Conservation (phyloP, 768 basidiomycete genomes). For the Pisolithus orientalis region DNA sequence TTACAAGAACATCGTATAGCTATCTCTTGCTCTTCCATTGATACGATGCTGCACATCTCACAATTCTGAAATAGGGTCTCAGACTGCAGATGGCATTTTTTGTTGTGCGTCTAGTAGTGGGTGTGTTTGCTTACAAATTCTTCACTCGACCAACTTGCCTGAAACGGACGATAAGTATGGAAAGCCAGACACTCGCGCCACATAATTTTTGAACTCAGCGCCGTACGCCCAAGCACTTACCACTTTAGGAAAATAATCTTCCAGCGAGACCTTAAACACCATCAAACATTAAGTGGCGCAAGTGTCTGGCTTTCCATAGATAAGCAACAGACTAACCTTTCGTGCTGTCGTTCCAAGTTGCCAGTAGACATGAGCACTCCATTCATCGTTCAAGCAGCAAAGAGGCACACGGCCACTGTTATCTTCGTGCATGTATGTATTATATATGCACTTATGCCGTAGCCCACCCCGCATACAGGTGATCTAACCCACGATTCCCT, state of each 20-base stretch:
- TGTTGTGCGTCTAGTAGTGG: slow-evolving; percentile 56
- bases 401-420: slow-evolving; percentile 4
- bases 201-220: too few relatives aligned
- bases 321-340: background rate
- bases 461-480: background rate
- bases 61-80: slow-evolving; percentile 92
- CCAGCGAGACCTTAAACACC: background rate
- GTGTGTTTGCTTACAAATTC: background rate
- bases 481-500: slow-evolving; percentile 24
- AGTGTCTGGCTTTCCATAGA: too few relatives aligned
- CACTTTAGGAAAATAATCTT: too few relatives aligned
- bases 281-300: background rate
- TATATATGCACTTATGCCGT: slow-evolving; percentile 6
- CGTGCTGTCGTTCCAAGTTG: background rate
- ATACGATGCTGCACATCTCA: slow-evolving; percentile 76
- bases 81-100: slow-evolving; percentile 96
- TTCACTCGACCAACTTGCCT: too few relatives aligned
- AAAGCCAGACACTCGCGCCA: too few relatives aligned
- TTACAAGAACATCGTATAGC: slow-evolving; percentile 8
- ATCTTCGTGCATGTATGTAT: slow-evolving; percentile 4
- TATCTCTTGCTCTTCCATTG: slow-evolving; percentile 93
- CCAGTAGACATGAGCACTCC: background rate
- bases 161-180: too few relatives aligned
- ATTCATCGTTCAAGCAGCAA: background rate
- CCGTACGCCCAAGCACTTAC: too few relatives aligned